Evolutionary conservation across 306 rosid species (phyloP), one percentile per base, ranked within the genome.

Genomic region (Castanea crenata): DNA sequence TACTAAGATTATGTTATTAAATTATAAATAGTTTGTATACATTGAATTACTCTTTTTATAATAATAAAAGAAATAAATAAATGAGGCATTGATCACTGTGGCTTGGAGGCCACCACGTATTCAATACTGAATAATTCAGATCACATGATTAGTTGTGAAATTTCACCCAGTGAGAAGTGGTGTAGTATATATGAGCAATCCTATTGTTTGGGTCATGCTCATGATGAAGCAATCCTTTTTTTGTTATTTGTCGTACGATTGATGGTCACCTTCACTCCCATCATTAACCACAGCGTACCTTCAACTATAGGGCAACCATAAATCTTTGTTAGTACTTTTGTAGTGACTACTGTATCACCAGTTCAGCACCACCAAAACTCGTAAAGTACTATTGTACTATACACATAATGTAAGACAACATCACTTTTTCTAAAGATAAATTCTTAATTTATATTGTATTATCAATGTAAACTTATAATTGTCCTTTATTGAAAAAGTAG

Each of bases 221-320:
- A 81, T 81, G 68, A 80, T 31, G 19, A 78, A 35, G 72, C 72
- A 74, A 79, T 64, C 59, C 75, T 74, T 78, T 57, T 29, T 3
- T 55, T 69, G 54, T 74, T 58, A 77, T 71, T 81, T 80, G 41
- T 63, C 41, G 69, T 71, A 72, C 85, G 59, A 81, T 78, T 77
- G 41, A 65, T 78, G 44, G 29, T 79, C 76, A 44, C 73, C 68
- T 71, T 86, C 46, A 54, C 75, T 64, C n/a, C 8, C 44, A 72
- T 67, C 71, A 67, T 67, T 67, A 67, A 19, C 71, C 71, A 59
- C 32, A 23, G 25, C 65, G 32, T 27, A 59, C 9, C 23, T 56
- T 56, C 62, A 56, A 21, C 12, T 18, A 12, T 49, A 49, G 54
- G 54, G 16, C 54, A 13, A 49, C 14, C 54, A 49, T 12, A 49